Evolutionary conservation across 2,329 filamentous ascomycete genomes (phyloP).

Genomic region (Fusarium sacchari): DNA sequence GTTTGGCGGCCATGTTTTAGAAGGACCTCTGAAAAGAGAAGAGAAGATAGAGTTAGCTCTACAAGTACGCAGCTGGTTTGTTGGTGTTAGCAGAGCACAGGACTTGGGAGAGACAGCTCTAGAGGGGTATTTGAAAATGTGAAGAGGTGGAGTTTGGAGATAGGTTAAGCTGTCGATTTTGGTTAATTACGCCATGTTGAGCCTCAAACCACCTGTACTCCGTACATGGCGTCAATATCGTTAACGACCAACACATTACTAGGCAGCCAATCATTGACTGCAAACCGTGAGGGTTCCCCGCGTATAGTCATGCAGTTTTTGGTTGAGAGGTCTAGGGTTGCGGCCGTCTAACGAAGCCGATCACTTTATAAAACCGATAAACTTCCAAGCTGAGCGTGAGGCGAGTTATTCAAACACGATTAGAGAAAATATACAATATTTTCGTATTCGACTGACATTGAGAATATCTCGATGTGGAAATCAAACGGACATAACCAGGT

Average conservation of each 20-base stretch:
- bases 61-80: neutral
- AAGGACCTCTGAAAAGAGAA: neutral
- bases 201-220: slow-evolving; percentile 14
- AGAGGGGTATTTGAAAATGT: neutral
- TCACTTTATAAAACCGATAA: neutral
- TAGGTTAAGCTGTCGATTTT: neutral
- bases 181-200: slow-evolving; percentile 22
- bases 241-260: neutral
- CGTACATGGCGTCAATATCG: slow-evolving; percentile 6
- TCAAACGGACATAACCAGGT: neutral
- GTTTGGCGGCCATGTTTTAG: slow-evolving; percentile 28
- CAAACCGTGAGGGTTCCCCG: neutral
- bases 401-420: neutral
- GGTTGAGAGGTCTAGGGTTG: neutral
- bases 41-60: neutral
- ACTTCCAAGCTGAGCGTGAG: neutral
- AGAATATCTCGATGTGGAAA: neutral
- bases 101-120: neutral
- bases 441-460: neutral
- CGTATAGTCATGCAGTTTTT: neutral
- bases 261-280: slow-evolving; percentile 18
- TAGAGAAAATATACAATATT: neutral
- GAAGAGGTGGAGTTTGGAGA: neutral
- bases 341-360: neutral
- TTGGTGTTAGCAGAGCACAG: no score